These are phyloP conservation scores for Fomitopsis palustris DNA, from an alignment of 1,284 basidiomycete genomes.

Conservation along the genomic window DNA sequence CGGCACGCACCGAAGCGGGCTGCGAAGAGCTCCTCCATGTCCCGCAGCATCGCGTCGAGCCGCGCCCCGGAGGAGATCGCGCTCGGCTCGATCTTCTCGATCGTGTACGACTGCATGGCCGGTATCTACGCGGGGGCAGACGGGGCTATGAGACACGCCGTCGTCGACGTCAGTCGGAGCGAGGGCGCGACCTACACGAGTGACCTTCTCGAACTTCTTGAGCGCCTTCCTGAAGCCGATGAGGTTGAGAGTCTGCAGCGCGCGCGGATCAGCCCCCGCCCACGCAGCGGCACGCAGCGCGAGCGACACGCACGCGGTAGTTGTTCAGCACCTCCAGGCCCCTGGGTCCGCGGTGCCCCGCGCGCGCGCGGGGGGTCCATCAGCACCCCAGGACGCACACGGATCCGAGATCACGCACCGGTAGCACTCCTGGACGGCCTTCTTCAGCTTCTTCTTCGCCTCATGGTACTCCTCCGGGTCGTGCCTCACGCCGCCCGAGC, in stretches of 20 bases:
- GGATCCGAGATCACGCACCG: conserved; percentile 39
- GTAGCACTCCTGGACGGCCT: conserved; percentile 85
- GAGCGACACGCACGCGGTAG: conserved; percentile 64
- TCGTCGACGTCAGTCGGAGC: too few relatives aligned
- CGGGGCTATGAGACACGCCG: too few relatives aligned
- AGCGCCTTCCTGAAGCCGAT: conserved; percentile 90
- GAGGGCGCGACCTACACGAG: conserved; percentile 43
- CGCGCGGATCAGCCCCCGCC: not conserved
- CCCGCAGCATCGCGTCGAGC: conserved; percentile 66
- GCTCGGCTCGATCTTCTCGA: conserved; percentile 55
- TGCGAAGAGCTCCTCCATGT: conserved; percentile 75
- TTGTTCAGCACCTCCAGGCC: conserved; percentile 82
- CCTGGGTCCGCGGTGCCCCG: too few relatives aligned
- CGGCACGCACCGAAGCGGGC: conserved; percentile 58
- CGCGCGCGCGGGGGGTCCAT: too few relatives aligned
- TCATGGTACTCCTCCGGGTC: conserved; percentile 80
- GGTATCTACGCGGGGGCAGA: conserved; percentile 38
- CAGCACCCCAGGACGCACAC: not conserved
- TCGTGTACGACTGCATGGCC: conserved; percentile 54
- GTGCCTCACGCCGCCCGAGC: not conserved
- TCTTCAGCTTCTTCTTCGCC: conserved; percentile 81
- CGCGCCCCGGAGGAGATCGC: conserved; percentile 59
- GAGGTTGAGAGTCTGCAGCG: conserved; percentile 72
- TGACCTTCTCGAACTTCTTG: conserved; percentile 92
- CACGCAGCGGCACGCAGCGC: not conserved